Evolutionary conservation across 176 grass and related monocot genomes (phyloP), one percentile per base, ranked within the genome.

Genomic region (Dendrocalamus sinicus): DNA sequence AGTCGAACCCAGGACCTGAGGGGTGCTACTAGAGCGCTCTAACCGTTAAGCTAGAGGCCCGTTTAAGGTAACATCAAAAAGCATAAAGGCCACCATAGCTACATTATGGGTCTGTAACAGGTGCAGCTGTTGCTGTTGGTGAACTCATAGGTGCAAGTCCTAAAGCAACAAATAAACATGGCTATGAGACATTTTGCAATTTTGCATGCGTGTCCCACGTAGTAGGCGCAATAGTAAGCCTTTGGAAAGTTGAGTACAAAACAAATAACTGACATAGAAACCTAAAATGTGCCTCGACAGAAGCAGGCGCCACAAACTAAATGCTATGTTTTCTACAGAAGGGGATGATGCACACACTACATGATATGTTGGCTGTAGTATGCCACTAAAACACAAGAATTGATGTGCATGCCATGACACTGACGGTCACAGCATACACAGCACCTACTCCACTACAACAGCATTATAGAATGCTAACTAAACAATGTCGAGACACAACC

Each of bases 401-500:
- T 50, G 23, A 53, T 83, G 52, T 79, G 7, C 63, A 75, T 73
- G 4, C 76, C 45, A 74, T 88, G 51, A 53, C 43, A 69, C 77
- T 67, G 51, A 70, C 17, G 73, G 7, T 13, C 17, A 74, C 9
- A 9, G 40, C 20, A 75, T 48, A 82, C 44, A 50, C 23, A 43
- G 22, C 65, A 72, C 53, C 52, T 72, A 15, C 23, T 50, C 45
- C 43, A 73, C 24, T 63, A 4, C 22, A 72, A 46, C 12, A 47
- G 14, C 24, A 32, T 22, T 74, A 55, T 16, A 80, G 39, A 72
- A 80, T 44, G 77, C 32, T 28, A 67, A 70, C 12, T 20, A n/a
- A 86, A 61, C 39, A 80, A 73, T 7, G 72, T 50, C 8, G 3
- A 81, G 32, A 22, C 48, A 35, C 20, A 81, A 52, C 15, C 44